A percentile compares a stretch with the other conserved stretches of the same genome.
Evolutionary conservation across 768 basidiomycete species (phyloP).

Genomic region (Pluteus cervinus): DNA sequence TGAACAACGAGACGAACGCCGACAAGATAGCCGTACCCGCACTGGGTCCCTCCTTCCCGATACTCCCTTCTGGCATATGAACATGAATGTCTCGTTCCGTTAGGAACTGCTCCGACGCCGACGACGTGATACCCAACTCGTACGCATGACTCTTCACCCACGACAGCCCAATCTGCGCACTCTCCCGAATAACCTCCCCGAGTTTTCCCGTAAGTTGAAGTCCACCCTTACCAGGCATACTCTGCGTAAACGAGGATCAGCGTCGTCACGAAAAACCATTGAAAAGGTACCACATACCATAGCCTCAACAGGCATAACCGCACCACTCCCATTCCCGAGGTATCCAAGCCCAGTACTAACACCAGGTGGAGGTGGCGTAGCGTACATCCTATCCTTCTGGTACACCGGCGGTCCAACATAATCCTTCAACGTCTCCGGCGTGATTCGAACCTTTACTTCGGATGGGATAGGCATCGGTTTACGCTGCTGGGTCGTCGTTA

Average conservation of each 20-base stretch:
- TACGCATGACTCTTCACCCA: slow-evolving; percentile 92
- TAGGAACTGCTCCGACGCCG: slow-evolving; percentile 69
- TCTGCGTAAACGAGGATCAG: slow-evolving; percentile 35
- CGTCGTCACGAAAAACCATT: not conserved
- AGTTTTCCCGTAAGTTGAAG: slow-evolving; percentile 95
- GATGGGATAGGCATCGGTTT: slow-evolving; percentile 79
- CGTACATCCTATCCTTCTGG: slow-evolving; percentile 91
- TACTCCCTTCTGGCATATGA: slow-evolving; percentile 94
- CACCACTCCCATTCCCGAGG: slow-evolving; percentile 92
- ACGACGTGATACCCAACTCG: slow-evolving; percentile 78
- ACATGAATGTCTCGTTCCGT: slow-evolving; percentile 88
- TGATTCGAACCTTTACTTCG: slow-evolving; percentile 74
- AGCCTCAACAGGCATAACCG: slow-evolving; percentile 96
- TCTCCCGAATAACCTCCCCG: slow-evolving; percentile 96
- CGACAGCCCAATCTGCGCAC: slow-evolving; percentile 88
- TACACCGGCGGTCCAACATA: slow-evolving; percentile 96
- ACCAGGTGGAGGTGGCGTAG: slow-evolving; percentile 74
- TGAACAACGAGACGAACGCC: slow-evolving; percentile 90
- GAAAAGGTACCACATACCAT: slow-evolving; percentile 47
- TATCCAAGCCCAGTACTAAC: slow-evolving; percentile 96
- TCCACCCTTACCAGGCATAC: slow-evolving; percentile 93
- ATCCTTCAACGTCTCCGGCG: slow-evolving; percentile 85
- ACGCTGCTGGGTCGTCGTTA: slow-evolving; percentile 72
- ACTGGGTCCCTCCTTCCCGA: slow-evolving; percentile 94
- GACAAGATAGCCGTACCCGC: slow-evolving; percentile 92